Percentiles rank a stretch among this genome's conserved stretches.
Conservation (phyloP, 768 basidiomycete species). For the Botryobasidium botryosum region DNA sequence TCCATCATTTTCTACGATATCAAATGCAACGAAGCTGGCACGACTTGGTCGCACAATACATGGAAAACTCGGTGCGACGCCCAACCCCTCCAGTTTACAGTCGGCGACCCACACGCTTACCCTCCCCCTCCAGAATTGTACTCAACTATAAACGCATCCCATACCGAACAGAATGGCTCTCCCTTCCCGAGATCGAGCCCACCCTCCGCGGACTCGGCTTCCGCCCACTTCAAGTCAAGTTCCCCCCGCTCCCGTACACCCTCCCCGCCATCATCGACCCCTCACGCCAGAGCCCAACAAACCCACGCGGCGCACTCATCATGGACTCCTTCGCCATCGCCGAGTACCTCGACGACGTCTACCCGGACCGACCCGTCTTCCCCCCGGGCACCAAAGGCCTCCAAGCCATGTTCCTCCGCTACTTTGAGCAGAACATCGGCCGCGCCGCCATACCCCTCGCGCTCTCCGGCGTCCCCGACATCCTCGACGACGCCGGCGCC, state of each 20-base stretch:
- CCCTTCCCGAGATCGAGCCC: slow-evolving; percentile 14
- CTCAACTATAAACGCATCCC: slow-evolving; percentile 6
- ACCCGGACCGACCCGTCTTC: slow-evolving; percentile 3
- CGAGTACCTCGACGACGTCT: slow-evolving; percentile 6
- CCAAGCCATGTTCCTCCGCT: slow-evolving; percentile 3
- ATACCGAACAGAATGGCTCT: slow-evolving; percentile 11
- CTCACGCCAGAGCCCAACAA: no score
- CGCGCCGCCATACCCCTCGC: background rate
- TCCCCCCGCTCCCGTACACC: slow-evolving; percentile 30
- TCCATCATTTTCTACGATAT: slow-evolving; percentile 10
- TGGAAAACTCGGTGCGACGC: slow-evolving; percentile 8
- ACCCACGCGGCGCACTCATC: slow-evolving; percentile 1
- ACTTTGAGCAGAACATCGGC: background rate
- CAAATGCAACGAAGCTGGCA: background rate
- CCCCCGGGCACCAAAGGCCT: slow-evolving; percentile 3
- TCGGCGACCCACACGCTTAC: no score
- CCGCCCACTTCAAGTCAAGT: slow-evolving; percentile 14
- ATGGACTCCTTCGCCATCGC: slow-evolving; percentile 7
- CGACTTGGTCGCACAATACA: slow-evolving; percentile 4
- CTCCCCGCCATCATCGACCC: slow-evolving; percentile 56
- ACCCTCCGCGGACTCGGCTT: slow-evolving; percentile 11
- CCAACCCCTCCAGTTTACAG: background rate
- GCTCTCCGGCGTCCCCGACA: background rate
- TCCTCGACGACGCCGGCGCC: background rate
- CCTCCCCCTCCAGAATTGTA: slow-evolving; percentile 1